Percentiles rank a stretch among this genome's conserved stretches.
phyloP scores from a whole-genome alignment of 148 eudicot genomes.

The Rhododendron mucronatum region DNA sequence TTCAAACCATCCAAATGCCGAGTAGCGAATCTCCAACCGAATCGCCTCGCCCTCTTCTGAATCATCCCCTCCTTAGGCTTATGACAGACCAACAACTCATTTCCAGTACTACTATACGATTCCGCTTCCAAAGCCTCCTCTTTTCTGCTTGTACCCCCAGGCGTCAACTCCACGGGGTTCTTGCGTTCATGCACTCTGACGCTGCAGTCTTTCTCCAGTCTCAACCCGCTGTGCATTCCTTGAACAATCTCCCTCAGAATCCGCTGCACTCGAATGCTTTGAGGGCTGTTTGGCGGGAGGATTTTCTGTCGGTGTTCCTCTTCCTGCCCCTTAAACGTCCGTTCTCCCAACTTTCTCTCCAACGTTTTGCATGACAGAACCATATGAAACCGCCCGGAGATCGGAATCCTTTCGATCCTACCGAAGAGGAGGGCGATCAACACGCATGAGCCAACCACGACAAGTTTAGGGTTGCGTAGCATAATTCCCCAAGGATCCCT shows the following conservation, averaged over 20 bases:
- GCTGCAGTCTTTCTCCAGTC: neutral
- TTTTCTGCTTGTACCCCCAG: neutral
- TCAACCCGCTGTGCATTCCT: slow-evolving; percentile 14
- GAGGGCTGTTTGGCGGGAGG: slow-evolving; percentile 8
- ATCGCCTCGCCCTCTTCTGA: too few relatives aligned
- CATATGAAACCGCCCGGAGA: slow-evolving; percentile 15
- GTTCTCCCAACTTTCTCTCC: slow-evolving; percentile 2
- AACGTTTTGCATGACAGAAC: slow-evolving; percentile 9
- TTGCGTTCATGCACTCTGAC: neutral
- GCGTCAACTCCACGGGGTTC: neutral
- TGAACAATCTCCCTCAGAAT: slow-evolving; percentile 2
- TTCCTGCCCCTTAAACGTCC: neutral
- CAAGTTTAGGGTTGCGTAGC: neutral
- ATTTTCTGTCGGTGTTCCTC: neutral
- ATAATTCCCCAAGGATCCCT: too few relatives aligned
- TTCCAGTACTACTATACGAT: too few relatives aligned
- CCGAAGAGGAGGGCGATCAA: neutral
- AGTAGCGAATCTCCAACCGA: neutral
- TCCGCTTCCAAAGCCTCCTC: too few relatives aligned
- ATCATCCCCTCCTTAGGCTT: too few relatives aligned
- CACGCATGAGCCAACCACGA: neutral
- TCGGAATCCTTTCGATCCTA: slow-evolving; percentile 22
- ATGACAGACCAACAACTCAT: too few relatives aligned
- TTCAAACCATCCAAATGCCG: slow-evolving; percentile 48
- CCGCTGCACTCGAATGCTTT: neutral